A percentile compares a stretch with the other conserved stretches of the same genome.
These are phyloP conservation scores for Stylonectria norvegica DNA, from an alignment of 2,329 filamentous ascomycete genomes.

Conservation along the genomic window DNA sequence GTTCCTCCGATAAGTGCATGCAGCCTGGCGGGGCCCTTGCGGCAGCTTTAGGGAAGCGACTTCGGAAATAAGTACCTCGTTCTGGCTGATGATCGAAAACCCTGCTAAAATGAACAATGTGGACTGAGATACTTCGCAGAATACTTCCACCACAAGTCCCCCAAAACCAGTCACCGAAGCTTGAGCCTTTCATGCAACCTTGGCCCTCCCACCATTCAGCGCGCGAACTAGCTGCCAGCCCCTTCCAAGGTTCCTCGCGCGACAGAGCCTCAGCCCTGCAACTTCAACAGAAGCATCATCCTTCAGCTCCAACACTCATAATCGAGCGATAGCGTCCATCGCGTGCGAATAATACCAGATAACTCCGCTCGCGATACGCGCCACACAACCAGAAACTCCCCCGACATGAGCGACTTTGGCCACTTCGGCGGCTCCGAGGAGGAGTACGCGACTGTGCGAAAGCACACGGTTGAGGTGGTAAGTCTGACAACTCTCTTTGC, in stretches of 20 bases:
- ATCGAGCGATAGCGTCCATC: conserved; percentile 9
- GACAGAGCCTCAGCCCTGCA: conserved; percentile 18
- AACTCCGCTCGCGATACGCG: conserved; percentile 16
- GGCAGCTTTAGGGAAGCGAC: too few relatives aligned
- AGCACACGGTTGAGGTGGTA: conserved; percentile 75
- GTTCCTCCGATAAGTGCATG: conserved; percentile 27
- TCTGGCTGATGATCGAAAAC: too few relatives aligned
- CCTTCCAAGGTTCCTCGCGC: conserved; percentile 29
- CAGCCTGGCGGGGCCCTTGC: too few relatives aligned
- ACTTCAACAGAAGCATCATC: conserved; percentile 20
- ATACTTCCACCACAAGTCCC: too few relatives aligned
- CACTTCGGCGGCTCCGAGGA: conserved; percentile 72
- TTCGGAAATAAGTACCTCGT: too few relatives aligned
- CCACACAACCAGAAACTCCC: conserved; percentile 5
- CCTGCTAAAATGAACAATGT: too few relatives aligned
- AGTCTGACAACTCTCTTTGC: conserved; percentile 10
- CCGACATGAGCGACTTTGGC: conserved; percentile 65
- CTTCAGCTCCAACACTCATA: conserved; percentile 18
- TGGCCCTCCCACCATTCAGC: too few relatives aligned
- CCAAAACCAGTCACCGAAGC: too few relatives aligned
- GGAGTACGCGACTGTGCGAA: conserved; percentile 78
- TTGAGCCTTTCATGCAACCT: too few relatives aligned
- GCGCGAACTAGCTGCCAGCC: conserved; percentile 24
- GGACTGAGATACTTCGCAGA: too few relatives aligned
- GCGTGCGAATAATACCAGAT: too few relatives aligned